phyloP scores from a whole-genome alignment of 805 yeast genomes.

The Starmera dryadoides region DNA sequence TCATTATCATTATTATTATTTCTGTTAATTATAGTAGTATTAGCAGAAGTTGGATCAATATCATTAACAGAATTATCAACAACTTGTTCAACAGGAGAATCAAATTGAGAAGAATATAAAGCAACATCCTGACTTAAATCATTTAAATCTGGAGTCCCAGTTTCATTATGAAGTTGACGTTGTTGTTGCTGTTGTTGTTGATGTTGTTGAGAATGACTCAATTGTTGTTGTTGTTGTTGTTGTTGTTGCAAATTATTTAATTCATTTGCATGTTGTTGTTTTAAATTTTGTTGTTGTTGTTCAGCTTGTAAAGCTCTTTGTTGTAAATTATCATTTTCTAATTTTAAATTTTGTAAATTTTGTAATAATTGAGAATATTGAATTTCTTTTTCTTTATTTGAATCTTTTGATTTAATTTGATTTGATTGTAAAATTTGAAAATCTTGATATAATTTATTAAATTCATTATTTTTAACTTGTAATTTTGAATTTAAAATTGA shows the following conservation, averaged over 20 bases:
- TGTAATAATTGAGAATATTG: neutral
- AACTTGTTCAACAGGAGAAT: constrained; percentile 7
- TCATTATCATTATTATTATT: neutral
- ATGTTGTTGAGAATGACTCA: constrained; percentile 22
- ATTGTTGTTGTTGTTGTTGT: constrained; percentile 4
- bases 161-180: neutral
- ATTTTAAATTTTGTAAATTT: constrained; percentile 1
- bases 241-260: constrained; percentile 2
- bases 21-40: constrained; percentile 5
- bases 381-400: neutral
- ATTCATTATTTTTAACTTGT: constrained; percentile 2
- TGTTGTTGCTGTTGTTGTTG: constrained; percentile 2
- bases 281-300: constrained; percentile 2
- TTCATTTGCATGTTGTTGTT: constrained; percentile 5
- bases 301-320: neutral
- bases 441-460: constrained; percentile 20
- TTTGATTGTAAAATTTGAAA: constrained; percentile 11
- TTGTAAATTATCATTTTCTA: constrained; percentile 2
- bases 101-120: constrained; percentile 12
- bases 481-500: constrained; percentile 6
- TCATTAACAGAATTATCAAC: constrained; percentile 1
- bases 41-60: constrained; percentile 13
- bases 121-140: constrained; percentile 18
- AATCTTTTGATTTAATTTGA: neutral
- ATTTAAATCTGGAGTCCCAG: constrained; percentile 23